Percentiles rank a stretch among this genome's conserved stretches.
Conservation (phyloP, 306 rosid species). For the Rosa persica region DNA sequence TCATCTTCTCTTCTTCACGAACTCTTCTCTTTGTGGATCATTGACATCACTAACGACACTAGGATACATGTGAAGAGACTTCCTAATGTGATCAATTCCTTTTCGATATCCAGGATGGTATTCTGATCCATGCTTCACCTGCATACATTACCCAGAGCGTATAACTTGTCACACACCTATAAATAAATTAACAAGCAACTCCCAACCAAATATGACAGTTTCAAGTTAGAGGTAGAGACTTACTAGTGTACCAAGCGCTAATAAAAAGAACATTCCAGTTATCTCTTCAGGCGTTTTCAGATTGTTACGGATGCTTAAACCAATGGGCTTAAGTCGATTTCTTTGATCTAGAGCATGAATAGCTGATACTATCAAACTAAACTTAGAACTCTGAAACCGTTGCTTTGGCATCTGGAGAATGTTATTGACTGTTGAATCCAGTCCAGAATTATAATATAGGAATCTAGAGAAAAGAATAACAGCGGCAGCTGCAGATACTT, state of each 20-base stretch:
- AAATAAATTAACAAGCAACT: background rate
- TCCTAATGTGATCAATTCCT: slow-evolving; percentile 74
- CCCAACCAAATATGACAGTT: slow-evolving; percentile 18
- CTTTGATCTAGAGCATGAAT: slow-evolving; percentile 67
- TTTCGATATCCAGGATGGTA: slow-evolving; percentile 52
- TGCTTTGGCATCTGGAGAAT: slow-evolving; percentile 78
- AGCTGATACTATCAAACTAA: slow-evolving; percentile 73
- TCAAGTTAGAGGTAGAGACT: slow-evolving; percentile 24
- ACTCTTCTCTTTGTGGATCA: no score
- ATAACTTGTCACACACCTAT: background rate
- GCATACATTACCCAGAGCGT: slow-evolving; percentile 23
- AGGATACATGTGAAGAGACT: slow-evolving; percentile 84
- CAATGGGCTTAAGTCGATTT: slow-evolving; percentile 57
- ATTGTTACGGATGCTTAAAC: slow-evolving; percentile 49
- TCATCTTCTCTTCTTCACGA: no score
- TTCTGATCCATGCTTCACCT: slow-evolving; percentile 65
- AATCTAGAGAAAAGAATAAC: slow-evolving; percentile 72
- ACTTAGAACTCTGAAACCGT: slow-evolving; percentile 64
- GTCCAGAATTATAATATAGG: slow-evolving; percentile 62
- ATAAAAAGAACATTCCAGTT: slow-evolving; percentile 64
- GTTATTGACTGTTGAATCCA: slow-evolving; percentile 53
- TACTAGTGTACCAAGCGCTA: slow-evolving; percentile 89
- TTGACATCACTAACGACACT: no score
- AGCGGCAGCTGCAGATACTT: slow-evolving; percentile 41
- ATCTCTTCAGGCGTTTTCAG: slow-evolving; percentile 69